Conservation (phyloP, 371 early-diverging fungal species). For the Mucor indicus region DNA sequence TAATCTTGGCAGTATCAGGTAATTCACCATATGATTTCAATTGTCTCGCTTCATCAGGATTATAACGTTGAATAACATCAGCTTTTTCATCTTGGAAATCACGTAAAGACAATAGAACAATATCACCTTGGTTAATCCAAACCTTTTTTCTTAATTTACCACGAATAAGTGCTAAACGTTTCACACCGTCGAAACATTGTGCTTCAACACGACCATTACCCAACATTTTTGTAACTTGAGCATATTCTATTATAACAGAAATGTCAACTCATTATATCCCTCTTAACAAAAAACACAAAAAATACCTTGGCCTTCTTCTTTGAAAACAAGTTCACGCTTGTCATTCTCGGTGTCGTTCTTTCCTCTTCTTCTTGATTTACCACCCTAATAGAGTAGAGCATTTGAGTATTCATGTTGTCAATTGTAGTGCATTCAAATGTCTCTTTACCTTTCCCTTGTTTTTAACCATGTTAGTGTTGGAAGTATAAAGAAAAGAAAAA, state of each 20-base stretch:
- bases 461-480: slow-evolving; percentile 20
- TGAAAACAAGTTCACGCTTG: slow-evolving; percentile 94
- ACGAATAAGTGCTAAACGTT: slow-evolving; percentile 94
- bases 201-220: slow-evolving; percentile 97
- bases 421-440: not conserved
- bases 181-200: slow-evolving; percentile 91
- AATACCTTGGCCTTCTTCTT: slow-evolving; percentile 90
- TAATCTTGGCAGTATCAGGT: slow-evolving; percentile 89
- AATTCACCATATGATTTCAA: slow-evolving; percentile 95
- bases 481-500: slow-evolving; percentile 1
- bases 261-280: not conserved
- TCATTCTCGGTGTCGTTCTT: slow-evolving; percentile 95
- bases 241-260: slow-evolving; percentile 74
- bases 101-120: slow-evolving; percentile 91
- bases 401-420: not conserved
- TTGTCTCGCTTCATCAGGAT: slow-evolving; percentile 95
- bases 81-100: slow-evolving; percentile 97
- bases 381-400: slow-evolving; percentile 77
- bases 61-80: slow-evolving; percentile 98
- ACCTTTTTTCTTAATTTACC: slow-evolving; percentile 98
- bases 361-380: slow-evolving; percentile 95
- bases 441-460: slow-evolving; percentile 28
- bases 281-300: not conserved
- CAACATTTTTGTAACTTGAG: slow-evolving; percentile 91
- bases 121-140: slow-evolving; percentile 96